Conservation (phyloP, 2,329 filamentous ascomycete species). For the Cyphellophora attinorum region DNA sequence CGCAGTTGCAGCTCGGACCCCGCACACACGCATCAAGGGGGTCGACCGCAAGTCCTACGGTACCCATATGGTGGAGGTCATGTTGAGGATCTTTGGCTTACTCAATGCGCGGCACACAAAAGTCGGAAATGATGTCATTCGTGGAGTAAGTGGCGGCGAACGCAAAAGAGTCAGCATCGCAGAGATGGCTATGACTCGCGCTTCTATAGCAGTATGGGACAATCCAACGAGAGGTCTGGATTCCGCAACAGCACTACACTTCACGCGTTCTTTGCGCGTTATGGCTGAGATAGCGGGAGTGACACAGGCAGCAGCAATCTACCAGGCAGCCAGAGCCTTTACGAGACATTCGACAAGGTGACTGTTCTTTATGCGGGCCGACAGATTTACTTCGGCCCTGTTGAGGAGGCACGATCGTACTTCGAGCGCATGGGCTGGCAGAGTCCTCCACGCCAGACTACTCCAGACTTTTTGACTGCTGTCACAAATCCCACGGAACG, state of each 20-base stretch:
- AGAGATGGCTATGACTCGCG: conserved; percentile 51
- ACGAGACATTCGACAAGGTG: conserved; percentile 61
- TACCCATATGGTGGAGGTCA: conserved; percentile 60
- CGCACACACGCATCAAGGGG: too few relatives aligned
- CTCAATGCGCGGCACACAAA: conserved; percentile 70
- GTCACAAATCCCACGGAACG: conserved; percentile 49
- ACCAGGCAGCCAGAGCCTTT: conserved; percentile 64
- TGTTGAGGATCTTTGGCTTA: conserved; percentile 88
- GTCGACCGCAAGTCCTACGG: conserved; percentile 66
- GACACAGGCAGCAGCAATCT: conserved; percentile 54
- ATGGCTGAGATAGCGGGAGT: conserved; percentile 56
- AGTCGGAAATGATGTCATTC: conserved; percentile 57
- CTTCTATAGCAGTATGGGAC: conserved; percentile 60
- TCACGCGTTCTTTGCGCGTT: conserved; percentile 50
- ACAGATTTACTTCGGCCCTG: conserved; percentile 56
- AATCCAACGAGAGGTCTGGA: conserved; percentile 53
- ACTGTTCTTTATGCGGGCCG: conserved; percentile 58
- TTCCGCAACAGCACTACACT: conserved; percentile 54
- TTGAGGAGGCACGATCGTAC: conserved; percentile 49
- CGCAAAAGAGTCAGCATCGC: conserved; percentile 60
- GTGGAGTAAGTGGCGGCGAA: conserved; percentile 60
- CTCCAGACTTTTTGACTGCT: conserved; percentile 57
- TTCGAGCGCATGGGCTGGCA: conserved; percentile 58
- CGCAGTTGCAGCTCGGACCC: conserved; percentile 59
- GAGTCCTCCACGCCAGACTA: conserved; percentile 52